Percentiles rank a stretch among this genome's conserved stretches.
Evolutionary conservation across 176 grass and related monocot species (phyloP).

Genomic region (Typha latifolia): DNA sequence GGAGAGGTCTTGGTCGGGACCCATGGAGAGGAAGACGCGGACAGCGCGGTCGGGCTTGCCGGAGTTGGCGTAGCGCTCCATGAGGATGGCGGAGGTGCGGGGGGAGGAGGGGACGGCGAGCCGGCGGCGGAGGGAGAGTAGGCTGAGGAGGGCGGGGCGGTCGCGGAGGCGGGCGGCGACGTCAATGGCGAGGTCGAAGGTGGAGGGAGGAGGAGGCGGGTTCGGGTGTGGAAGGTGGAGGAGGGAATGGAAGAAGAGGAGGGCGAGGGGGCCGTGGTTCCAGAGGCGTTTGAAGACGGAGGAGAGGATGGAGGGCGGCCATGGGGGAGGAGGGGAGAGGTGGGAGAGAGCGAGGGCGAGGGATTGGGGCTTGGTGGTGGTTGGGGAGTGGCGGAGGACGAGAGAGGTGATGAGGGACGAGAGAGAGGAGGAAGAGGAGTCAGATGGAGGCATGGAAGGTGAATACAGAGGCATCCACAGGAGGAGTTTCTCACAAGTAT

Average conservation of each 20-base stretch:
- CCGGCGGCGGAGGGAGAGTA: constrained; percentile 52
- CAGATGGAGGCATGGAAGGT: too few relatives aligned
- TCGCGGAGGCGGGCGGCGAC: constrained; percentile 57
- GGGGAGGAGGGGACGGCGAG: constrained; percentile 47
- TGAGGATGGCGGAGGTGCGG: constrained; percentile 70
- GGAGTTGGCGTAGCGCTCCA: constrained; percentile 47
- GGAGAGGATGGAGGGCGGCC: background rate
- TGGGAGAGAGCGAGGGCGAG: too few relatives aligned
- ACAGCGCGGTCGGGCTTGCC: constrained; percentile 71
- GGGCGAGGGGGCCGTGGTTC: background rate
- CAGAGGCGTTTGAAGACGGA: background rate
- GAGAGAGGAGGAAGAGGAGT: too few relatives aligned
- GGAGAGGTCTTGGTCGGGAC: constrained; percentile 42
- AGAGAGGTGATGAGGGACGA: too few relatives aligned
- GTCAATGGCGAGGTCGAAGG: constrained; percentile 71
- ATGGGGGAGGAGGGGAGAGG: too few relatives aligned
- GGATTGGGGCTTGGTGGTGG: too few relatives aligned
- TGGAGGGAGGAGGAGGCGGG: constrained; percentile 36
- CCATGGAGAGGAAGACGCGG: constrained; percentile 74
- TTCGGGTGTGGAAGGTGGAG: background rate
- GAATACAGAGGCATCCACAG: background rate
- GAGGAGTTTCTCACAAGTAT: too few relatives aligned
- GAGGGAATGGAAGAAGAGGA: background rate
- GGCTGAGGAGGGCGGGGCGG: constrained; percentile 32
- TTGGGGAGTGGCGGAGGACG: too few relatives aligned